These are phyloP conservation scores for Prasinococcaceae sp. DNA, from an alignment of 139 green algal genomes.

Conservation along the genomic window DNA sequence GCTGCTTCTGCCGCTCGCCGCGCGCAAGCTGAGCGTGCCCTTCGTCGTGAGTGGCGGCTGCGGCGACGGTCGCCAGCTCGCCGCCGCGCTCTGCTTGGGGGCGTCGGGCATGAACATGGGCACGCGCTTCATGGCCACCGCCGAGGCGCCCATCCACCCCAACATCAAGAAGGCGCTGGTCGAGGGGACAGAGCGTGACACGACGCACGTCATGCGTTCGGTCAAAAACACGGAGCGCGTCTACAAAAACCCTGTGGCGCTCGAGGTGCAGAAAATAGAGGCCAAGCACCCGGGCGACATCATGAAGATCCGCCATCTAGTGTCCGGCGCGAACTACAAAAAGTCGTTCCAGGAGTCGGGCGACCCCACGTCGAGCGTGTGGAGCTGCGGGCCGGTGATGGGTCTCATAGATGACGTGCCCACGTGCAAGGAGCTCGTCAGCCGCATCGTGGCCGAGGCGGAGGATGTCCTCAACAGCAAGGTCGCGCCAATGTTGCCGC, in stretches of 20 bases:
- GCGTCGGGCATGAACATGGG: conserved; percentile 10
- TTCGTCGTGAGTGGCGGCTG: conserved; percentile 7
- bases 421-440: neutral
- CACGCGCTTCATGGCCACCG: conserved; percentile 16
- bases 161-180: conserved; percentile 14
- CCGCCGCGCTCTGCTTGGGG: conserved; percentile 8
- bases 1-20: conserved; percentile 4
- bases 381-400: conserved; percentile 8
- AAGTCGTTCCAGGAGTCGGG: conserved; percentile 12
- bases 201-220: conserved; percentile 11
- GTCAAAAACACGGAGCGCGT: conserved; percentile 14
- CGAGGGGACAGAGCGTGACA: neutral
- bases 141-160: conserved; percentile 6
- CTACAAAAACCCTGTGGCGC: conserved; percentile 10
- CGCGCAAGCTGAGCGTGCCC: neutral
- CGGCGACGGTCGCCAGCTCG: conserved; percentile 6
- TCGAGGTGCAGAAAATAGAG: conserved; percentile 10
- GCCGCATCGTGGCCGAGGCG: conserved; percentile 7
- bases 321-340: conserved; percentile 11
- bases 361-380: conserved; percentile 5
- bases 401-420: conserved; percentile 15
- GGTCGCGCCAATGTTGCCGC: neutral
- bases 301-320: conserved; percentile 6
- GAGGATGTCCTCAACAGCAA: conserved; percentile 6
- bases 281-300: conserved; percentile 5